phyloP scores from a whole-genome alignment of 192 early-diverging fungal species.

The Podila epigama region DNA sequence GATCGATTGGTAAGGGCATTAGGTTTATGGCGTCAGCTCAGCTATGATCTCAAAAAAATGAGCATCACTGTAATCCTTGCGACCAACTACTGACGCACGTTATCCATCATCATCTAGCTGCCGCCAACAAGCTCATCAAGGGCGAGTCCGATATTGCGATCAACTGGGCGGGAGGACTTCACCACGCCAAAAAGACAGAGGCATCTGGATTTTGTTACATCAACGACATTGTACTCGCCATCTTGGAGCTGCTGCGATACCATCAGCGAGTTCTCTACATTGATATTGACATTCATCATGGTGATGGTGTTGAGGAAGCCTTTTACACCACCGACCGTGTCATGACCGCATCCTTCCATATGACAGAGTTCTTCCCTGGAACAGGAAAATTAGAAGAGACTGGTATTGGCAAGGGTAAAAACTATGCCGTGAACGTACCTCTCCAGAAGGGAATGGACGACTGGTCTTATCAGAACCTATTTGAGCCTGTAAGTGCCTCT shows the following conservation, averaged over 20 bases:
- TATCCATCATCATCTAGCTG: slow-evolving; percentile 40
- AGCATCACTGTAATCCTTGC: background rate
- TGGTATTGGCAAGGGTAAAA: slow-evolving; percentile 86
- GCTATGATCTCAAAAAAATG: no score
- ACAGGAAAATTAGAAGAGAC: slow-evolving; percentile 92
- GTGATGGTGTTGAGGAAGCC: slow-evolving; percentile 95
- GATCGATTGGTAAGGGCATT: slow-evolving; percentile 86
- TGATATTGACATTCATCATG: slow-evolving; percentile 93
- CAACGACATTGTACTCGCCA: slow-evolving; percentile 91
- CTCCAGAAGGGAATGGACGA: slow-evolving; percentile 96
- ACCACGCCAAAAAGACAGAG: slow-evolving; percentile 82
- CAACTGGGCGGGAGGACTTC: slow-evolving; percentile 92
- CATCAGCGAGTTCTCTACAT: slow-evolving; percentile 95
- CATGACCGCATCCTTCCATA: slow-evolving; percentile 97
- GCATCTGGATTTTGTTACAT: slow-evolving; percentile 97
- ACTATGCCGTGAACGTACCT: slow-evolving; percentile 95
- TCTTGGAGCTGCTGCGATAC: slow-evolving; percentile 74
- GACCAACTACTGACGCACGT: background rate
- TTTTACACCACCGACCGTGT: slow-evolving; percentile 94
- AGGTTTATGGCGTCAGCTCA: no score
- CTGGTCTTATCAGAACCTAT: slow-evolving; percentile 76
- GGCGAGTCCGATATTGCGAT: slow-evolving; percentile 75
- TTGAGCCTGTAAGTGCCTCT: slow-evolving; percentile 68
- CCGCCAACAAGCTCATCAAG: slow-evolving; percentile 67
- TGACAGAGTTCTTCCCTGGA: slow-evolving; percentile 96